Base-by-base conservation (phyloP, 805 yeast species). In the Cyberlindnera xylosilytica region DNA sequence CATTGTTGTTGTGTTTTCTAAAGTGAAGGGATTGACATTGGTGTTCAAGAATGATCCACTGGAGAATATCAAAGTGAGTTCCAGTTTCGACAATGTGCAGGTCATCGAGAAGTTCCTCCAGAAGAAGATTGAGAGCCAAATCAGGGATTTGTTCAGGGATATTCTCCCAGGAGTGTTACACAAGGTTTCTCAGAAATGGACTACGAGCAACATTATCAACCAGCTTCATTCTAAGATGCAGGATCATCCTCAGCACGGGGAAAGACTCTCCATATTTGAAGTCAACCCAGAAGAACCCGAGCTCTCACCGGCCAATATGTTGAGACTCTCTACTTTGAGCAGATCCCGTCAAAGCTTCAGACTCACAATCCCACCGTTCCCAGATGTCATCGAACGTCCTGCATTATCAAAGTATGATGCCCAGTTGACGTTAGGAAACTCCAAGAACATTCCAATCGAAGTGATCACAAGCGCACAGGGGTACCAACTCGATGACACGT, bases 11-110 rank as follows among this genome's bases (percentile, higher is more conserved):
- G 96, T 88, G 4, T 88, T 85, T 60, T 78, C 84, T 22, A 82
- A 85, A 54, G 72, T 84, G 4, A 87, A 87, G 56, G 96, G 96
- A 1, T 71, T 88, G 43, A 88, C 96, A 0, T 67, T 88, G 31
- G 96, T 88, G 23, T 88, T 88, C 65, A 76, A 90, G 53, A 88
- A 88, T 62, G 96, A 88, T 62, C 96, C 96, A 1, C 69, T 88
- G 42, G 95, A 87, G 52, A 76, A 81, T 17, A 87, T 88, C 48
- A 81, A 79, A 53, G 95, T 88, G 12, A 78, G 81, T 48, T 85
- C 95, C 5, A 83, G 95, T n/a, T 88, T 88, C 62, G 95, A 88
- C 64, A 78, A 81, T 31, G 83, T 88, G 34, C 84, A 83, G 38
- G 89, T 89, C 1, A 77, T 88, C 53, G 93, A 95, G n/a, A 75